Base-by-base conservation (phyloP, 805 yeast genomes). In the Yarrowia sp. region DNA sequence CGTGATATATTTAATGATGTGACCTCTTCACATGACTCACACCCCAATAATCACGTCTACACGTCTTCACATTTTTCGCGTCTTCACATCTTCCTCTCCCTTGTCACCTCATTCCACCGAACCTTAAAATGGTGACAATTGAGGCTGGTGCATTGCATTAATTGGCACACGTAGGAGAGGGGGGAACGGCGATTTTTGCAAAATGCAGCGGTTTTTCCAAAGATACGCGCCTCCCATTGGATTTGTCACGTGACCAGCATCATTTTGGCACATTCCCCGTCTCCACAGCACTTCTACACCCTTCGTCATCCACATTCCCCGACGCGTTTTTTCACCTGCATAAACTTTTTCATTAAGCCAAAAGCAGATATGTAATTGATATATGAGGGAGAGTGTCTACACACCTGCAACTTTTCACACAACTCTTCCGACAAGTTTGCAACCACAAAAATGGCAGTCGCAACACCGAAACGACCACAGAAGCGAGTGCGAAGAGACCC, bases 71-170 rank as follows among this genome's bases (percentile, higher is more conserved):
- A 24, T 24, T 24, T 34, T 34, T 34, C 38, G 7, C 13, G 2
- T 34, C 38, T 34, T 8, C 13, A 9, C 9, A 34, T 8, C 9
- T 33, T 9, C 36, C 6, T 33, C 36, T 33, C 36, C 36, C 36
- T 33, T 9, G 9, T 17, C 30, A 33, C 14, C 42, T 20, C 17
- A 8, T n/a, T 8, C 38, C 56, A 17, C 58, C 43, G 5, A 52
- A 36, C 43, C 34, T 17, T 19, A 38, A n/a, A 19, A 19, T 52
- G 30, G 58, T 52, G 58, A 52, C 43, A 55, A 39, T 38, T 24
- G 61, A 55, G 61, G 61, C 61, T 55, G 61, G 61, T 55, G 61
- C 61, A 55, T 55, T 55, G 61, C 61, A 55, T 55, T 39, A 55
- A 55, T 55, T 55, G 61, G 61, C 30, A 24, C 30, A 24, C 30